Evolutionary conservation across 495 filamentous ascomycete genomes (phyloP), one percentile per base, ranked within the genome.

Genomic region (Polyplosphaeria fusca): DNA sequence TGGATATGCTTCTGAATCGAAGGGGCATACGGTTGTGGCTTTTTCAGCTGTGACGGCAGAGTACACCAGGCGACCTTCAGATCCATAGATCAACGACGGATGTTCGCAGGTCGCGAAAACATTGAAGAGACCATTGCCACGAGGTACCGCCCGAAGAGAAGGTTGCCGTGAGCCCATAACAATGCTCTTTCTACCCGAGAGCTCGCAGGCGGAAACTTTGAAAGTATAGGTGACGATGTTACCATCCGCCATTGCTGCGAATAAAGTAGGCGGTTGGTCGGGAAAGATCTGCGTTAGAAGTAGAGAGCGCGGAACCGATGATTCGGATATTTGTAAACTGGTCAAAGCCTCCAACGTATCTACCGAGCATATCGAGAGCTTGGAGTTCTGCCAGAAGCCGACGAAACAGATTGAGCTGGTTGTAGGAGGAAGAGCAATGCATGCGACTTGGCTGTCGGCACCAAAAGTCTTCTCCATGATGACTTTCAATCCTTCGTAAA

Each of bases 91-190:
- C 44, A 99, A 69, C 60, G 87, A 95, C 14, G 93, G 88, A 64
- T 96, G 88, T 58, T 97, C 93, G 61, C 89, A 96, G 0, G 87
- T 92, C 1, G 91, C 89, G 63, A 99, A 95, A 0, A 99, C 86
- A 68, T 88, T 95, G 67, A 79, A 87, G 1, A 88, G 66, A 14
- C 77, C 75, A 48, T 84, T 77, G 12, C 72, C 75, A 43, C 79
- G 70, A 1, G 90, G 89, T 5, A 99, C 74, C 9, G 84, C 76
- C 51, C 89, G 83, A 65, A 99, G 87, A 7, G 76, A 83, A 1
- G 91, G 84, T 60, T 93, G 83, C 58, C 91, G 83, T 22, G 88
- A 91, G 9, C 94, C 94, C 38, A 99, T 78, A 19, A 95, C 79
- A 24, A 95, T 83, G 62, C 82, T 87, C 68, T 89, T 95, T 65